phyloP scores from a whole-genome alignment of 306 rosid genomes.

The Medicago truncatula region MtrunA17r5.0-ANR NC_053042.1:1963501-1964000 shows the following conservation, averaged over 20 bases:
- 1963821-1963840: slow-evolving; percentile 84
- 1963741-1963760: slow-evolving; percentile 94
- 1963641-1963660: neutral
- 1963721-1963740: slow-evolving; percentile 94
- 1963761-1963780: slow-evolving; percentile 91
- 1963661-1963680: neutral
- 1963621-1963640: slow-evolving; percentile 16
- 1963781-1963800: slow-evolving; percentile 83
- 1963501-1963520: slow-evolving; percentile 92
- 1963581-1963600: slow-evolving; percentile 29
- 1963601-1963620: slow-evolving; percentile 28
- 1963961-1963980: slow-evolving; percentile 81
- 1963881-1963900: slow-evolving; percentile 67
- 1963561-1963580: slow-evolving; percentile 30
- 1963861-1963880: slow-evolving; percentile 65
- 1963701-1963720: slow-evolving; percentile 51
- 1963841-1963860: slow-evolving; percentile 70
- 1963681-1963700: slow-evolving; percentile 29
- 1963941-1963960: slow-evolving; percentile 56
- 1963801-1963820: slow-evolving; percentile 97
- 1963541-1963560: slow-evolving; percentile 74
- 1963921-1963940: slow-evolving; percentile 74
- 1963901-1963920: slow-evolving; percentile 82
- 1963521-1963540: slow-evolving; percentile 86
- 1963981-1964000: slow-evolving; percentile 33